Base-by-base conservation (phyloP, 208 protist genomes). In the Acanthamoeba healyi region DNA sequence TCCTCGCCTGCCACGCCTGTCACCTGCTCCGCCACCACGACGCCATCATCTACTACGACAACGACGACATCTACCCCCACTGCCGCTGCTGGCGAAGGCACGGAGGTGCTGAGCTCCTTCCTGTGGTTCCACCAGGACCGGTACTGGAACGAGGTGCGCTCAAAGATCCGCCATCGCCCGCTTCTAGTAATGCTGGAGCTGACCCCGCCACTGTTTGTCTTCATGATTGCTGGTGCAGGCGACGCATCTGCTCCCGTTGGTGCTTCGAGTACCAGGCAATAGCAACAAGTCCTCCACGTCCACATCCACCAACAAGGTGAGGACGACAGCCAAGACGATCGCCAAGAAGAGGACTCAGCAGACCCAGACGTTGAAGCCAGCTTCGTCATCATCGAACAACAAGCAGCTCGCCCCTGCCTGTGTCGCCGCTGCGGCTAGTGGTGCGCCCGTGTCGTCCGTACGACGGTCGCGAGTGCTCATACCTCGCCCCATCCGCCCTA, bases 111-210 rank as follows among this genome's bases (percentile, higher is more conserved):
- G 70, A 79, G 70, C 70, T 79, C 70, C 70, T 79, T 40, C 70
- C 24, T 79, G 34, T 79, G 70, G 70, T 79, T 79, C 70, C 70
- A 79, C 19, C 70, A 79, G 70, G 70, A 79, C 70, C 70, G 70
- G 2, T 79, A 79, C 70, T 79, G 70, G 70, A 40, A 46, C 70
- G 70, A 79, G 38, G 70, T 79, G n/a, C n/a, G n/a, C n/a, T n/a
- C n/a, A n/a, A n/a, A n/a, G n/a, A n/a, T n/a, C n/a, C n/a, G n/a
- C n/a, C n/a, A 46, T 2, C 0, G 6, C 10, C 32, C n/a, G 9
- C 70, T 26, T 79, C 15, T 44, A 46, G 0, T 26, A 19, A 36
- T 34, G 61, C 4, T 29, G 24, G 61, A 19, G n/a, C 17, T 67
- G 0, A 54, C 49, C 49, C 15, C 49, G 10, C 49, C 49, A 54